A percentile compares a stretch with the other conserved stretches of the same genome.
These are phyloP conservation scores for Solanum hybrid DNA, from an alignment of 305 asterid species.

Conservation along the genomic window DNA sequence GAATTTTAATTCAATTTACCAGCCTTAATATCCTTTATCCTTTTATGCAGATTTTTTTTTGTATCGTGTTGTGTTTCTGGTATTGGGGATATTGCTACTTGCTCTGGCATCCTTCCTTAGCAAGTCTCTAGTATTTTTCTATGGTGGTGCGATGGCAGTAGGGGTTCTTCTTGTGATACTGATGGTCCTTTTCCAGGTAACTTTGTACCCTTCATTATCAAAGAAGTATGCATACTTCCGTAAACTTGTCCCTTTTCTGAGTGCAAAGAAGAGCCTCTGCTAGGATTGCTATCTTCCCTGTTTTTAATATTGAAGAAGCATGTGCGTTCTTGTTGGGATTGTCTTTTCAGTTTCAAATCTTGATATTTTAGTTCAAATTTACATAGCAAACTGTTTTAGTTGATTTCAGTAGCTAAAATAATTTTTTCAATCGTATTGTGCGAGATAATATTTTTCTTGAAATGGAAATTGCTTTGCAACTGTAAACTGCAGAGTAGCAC, in stretches of 20 bases:
- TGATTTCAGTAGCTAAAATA: not conserved
- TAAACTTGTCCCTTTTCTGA: not conserved
- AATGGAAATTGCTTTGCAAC: not conserved
- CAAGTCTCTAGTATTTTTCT: conserved; percentile 71
- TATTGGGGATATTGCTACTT: conserved; percentile 48
- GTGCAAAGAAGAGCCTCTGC: not conserved
- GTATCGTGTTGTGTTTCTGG: conserved; percentile 61
- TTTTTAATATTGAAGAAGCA: not conserved
- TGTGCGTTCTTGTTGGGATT: not conserved
- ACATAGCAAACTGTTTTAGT: not conserved
- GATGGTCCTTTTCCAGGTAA: conserved; percentile 87
- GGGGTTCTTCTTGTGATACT: conserved; percentile 75
- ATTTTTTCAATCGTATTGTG: not conserved
- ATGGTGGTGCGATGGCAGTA: conserved; percentile 67
- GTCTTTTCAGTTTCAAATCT: not conserved
- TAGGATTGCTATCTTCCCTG: not conserved
- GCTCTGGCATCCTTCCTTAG: conserved; percentile 64
- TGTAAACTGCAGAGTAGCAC: not conserved
- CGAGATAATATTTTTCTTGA: not conserved
- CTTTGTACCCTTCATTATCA: not conserved
- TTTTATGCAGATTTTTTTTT: conserved; percentile 52
- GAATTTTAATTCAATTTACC: not conserved
- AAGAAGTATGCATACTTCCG: not conserved
- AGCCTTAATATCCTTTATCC: not conserved
- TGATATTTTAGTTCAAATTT: not conserved